Evolutionary conservation across 306 rosid genomes (phyloP).

Genomic region (Geum urbanum): DNA sequence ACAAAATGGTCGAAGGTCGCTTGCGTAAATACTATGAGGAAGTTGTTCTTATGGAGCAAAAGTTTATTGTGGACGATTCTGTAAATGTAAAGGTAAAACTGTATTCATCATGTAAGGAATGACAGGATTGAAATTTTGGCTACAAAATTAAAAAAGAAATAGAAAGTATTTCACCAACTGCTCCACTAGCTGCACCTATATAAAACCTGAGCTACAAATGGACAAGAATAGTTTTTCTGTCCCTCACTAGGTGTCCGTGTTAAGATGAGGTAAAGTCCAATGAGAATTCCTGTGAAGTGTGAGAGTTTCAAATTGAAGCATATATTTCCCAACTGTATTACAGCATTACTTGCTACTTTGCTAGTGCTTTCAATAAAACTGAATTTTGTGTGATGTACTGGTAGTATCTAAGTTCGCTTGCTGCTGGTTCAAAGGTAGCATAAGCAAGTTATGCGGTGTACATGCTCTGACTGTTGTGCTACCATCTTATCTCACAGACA

Average conservation of each 20-base stretch:
- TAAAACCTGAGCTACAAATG: not conserved
- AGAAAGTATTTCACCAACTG: not conserved
- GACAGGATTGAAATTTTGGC: not conserved
- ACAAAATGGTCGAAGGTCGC: constrained; percentile 95
- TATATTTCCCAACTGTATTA: not conserved
- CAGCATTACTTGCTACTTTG: not conserved
- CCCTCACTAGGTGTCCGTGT: not conserved
- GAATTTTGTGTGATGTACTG: not conserved
- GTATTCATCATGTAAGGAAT: not conserved
- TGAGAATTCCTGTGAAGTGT: too few species aligned
- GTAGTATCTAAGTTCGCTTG: not conserved
- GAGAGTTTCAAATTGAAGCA: too few species aligned
- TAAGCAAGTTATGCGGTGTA: not conserved
- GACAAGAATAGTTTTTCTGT: not conserved
- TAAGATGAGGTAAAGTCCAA: not conserved
- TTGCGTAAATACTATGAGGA: constrained; percentile 85
- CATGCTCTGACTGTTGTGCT: constrained; percentile 22
- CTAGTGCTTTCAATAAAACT: not conserved
- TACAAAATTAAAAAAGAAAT: not conserved
- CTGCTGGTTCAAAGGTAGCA: not conserved
- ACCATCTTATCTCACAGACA: constrained; percentile 38
- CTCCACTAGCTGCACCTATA: not conserved
- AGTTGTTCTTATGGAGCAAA: constrained; percentile 88
- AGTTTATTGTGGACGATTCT: constrained; percentile 63
- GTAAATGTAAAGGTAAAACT: constrained; percentile 60